Conservation (phyloP, 2,329 filamentous ascomycete species). For the Xylaria sp. region DNA sequence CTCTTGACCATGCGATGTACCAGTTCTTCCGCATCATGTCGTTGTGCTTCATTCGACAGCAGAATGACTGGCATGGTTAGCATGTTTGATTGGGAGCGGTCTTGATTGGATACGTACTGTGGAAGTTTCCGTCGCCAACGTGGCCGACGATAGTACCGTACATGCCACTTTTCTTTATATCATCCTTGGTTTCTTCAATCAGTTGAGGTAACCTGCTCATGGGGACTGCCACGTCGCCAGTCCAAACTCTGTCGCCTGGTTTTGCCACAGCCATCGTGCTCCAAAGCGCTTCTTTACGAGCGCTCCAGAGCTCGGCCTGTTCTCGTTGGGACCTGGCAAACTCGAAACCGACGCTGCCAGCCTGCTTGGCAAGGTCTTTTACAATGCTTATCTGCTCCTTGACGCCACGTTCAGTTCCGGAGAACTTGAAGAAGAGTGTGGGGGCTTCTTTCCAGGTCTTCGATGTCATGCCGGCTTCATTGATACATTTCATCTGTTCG, state of each 20-base stretch:
- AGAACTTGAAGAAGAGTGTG: conserved; percentile 79
- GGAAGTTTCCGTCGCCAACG: conserved; percentile 83
- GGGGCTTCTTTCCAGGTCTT: conserved; percentile 71
- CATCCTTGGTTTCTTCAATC: conserved; percentile 79
- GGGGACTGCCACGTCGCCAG: conserved; percentile 86
- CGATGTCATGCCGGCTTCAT: conserved; percentile 66
- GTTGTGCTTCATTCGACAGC: conserved; percentile 73
- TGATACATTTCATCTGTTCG: conserved; percentile 74
- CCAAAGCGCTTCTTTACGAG: conserved; percentile 86
- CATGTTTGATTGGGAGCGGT: neutral
- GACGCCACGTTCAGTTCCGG: conserved; percentile 71
- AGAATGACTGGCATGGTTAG: conserved; percentile 59
- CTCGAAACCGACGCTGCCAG: conserved; percentile 77
- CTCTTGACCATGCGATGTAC: conserved; percentile 88
- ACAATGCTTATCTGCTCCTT: conserved; percentile 76
- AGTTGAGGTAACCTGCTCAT: conserved; percentile 78
- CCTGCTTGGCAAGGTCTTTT: conserved; percentile 50
- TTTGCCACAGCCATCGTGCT: conserved; percentile 75
- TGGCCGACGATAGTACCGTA: conserved; percentile 75
- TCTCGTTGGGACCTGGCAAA: conserved; percentile 78
- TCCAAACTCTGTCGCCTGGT: conserved; percentile 81
- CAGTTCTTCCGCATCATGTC: conserved; percentile 73
- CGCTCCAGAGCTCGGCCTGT: conserved; percentile 82
- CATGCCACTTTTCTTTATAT: conserved; percentile 67
- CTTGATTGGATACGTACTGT: conserved; percentile 56